Evolutionary conservation across 345 rosid genomes (phyloP), one percentile per base, ranked within the genome.

Genomic region (Isatis tinctoria): DNA sequence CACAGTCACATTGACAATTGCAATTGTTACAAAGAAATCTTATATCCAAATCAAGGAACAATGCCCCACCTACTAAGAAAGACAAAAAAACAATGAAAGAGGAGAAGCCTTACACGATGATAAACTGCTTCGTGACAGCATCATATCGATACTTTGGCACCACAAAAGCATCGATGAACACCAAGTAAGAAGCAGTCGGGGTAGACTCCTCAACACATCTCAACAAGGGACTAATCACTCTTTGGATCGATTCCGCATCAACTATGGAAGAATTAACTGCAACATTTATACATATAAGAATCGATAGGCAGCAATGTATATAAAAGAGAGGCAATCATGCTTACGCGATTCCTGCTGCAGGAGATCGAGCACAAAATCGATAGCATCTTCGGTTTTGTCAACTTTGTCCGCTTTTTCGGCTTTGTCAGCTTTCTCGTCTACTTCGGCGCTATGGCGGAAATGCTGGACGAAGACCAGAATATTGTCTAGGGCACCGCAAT

Each of bases 141-240:
- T 92, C 89, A 40, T 86, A 95, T 27, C 81, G 87, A 81, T 76
- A 90, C 74, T 88, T 92, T 5, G 99, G 98, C 17, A 92, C 72
- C 18, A 84, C 66, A 85, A 95, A 95, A 43, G 92, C 91, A 74
- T 92, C 94, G 65, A 88, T 76, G 8, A 92, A 70, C 1, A 90
- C 85, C 71, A 88, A 66, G 1, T 86, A 84, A 11, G 89, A 75
- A 69, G 60, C 83, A 5, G 78, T 51, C 8, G 62, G 9, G 12
- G 83, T n/a, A n/a, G 51, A 8, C 69, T 88, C 98, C 4, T 70
- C 85, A 4, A 87, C 92, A 24, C 87, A 32, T 83, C 80, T 90
- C 44, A 85, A 59, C n/a, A 95, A 78, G 9, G 78, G 78, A 60
- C 62, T 72, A 60, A 88, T 73, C 63, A 88, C 90, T 20, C 83